phyloP scores from a whole-genome alignment of 2,329 filamentous ascomycete species.

The Sporothrix inflata region DNA sequence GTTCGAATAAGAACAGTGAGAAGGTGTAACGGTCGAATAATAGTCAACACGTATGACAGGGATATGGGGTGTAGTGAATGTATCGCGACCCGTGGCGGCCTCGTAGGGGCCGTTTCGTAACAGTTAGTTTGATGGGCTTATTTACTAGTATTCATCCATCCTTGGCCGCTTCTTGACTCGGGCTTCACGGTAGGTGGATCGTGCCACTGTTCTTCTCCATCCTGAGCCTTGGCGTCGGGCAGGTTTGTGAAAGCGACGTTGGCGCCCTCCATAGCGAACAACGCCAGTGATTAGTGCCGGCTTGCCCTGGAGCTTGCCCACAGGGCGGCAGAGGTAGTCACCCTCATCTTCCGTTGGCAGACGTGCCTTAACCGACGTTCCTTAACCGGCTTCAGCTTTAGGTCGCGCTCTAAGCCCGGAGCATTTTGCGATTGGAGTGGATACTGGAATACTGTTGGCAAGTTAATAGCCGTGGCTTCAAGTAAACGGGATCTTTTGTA shows the following conservation, averaged over 20 bases:
- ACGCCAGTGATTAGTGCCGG: neutral
- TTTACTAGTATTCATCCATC: too few species aligned
- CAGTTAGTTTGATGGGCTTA: too few species aligned
- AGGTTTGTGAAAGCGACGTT: neutral
- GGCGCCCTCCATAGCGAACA: neutral
- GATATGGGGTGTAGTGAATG: too few species aligned
- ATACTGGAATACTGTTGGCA: neutral
- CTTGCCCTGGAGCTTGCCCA: neutral
- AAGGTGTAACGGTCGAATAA: too few species aligned
- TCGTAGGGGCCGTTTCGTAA: too few species aligned
- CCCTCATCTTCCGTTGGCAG: neutral
- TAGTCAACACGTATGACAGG: too few species aligned
- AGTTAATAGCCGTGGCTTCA: too few species aligned
- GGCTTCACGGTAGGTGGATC: neutral
- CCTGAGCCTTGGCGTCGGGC: neutral
- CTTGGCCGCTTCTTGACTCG: too few species aligned
- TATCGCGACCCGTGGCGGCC: too few species aligned
- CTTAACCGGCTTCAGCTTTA: neutral
- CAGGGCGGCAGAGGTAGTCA: neutral
- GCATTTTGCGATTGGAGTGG: neutral
- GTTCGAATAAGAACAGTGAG: too few species aligned
- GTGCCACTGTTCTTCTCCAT: neutral
- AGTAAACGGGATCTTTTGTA: too few species aligned
- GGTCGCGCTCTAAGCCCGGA: neutral
- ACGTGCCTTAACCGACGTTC: neutral